Evolutionary conservation across 306 rosid species (phyloP), one percentile per base, ranked within the genome.

Genomic region (Dalbergia oliveri): DNA sequence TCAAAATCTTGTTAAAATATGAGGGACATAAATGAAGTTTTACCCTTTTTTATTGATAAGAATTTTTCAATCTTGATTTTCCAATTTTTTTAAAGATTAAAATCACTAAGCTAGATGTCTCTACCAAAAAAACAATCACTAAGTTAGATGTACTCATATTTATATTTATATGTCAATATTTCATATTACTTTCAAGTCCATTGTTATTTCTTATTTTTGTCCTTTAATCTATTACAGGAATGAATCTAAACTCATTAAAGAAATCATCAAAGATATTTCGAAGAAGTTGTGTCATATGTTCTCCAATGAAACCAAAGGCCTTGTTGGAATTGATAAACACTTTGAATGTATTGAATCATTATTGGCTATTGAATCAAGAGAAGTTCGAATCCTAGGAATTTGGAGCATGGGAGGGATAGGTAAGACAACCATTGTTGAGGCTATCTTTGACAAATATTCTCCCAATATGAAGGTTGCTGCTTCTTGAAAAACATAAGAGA

Each of bases 351-450:
- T 73, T 12, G 34, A 51, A 56, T 26, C 45, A 3, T 26, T 73
- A 23, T 4, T 73, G 65, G 3, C 54, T 18, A 43, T 57, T 12
- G 31, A 12, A 11, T 14, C 65, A 9, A 23, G 16, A 0, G 56
- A 79, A 23, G 62, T 79, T 11, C 26, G 18, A 59, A 9, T 34
- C 14, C 4, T 83, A 12, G 83, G 18, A 34, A 71, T 77, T 14
- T 77, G 82, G 86, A 79, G 86, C 4, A 65, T 45, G 61, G 75
- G 79, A 1, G 79, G 80, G 43, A 60, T 75, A 58, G 49, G 71
- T 35, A 66, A 66, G 39, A 75, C 79, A 14, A 80, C 68, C 11
- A 34, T 80, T 21, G 73, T 45, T 23, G 1, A 1, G 58, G 80
- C 57, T 19, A 9, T 78, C 49, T 39, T n/a, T 72, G 43, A 31